phyloP scores from a whole-genome alignment of 2,329 filamentous ascomycete genomes.

The Scopulariopsis brevicaulis region DNA sequence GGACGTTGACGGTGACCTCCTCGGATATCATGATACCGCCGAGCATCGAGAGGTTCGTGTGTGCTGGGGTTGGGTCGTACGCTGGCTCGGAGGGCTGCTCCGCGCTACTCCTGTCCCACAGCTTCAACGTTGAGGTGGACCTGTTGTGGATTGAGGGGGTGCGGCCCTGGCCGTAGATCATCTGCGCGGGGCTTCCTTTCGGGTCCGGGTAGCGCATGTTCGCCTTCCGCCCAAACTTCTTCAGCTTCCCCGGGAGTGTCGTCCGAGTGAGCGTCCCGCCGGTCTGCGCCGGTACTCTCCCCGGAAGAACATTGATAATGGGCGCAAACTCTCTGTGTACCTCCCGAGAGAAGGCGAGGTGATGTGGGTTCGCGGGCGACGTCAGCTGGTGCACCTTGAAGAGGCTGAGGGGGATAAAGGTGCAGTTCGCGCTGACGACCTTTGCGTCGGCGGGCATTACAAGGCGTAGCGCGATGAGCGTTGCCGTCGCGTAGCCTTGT shows the following conservation, averaged over 20 bases:
- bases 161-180: background rate
- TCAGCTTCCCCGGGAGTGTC: background rate
- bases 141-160: slow-evolving; percentile 11
- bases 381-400: slow-evolving; percentile 57
- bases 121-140: slow-evolving; percentile 19
- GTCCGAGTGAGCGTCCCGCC: background rate
- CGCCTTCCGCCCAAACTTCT: background rate
- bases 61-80: slow-evolving; percentile 7
- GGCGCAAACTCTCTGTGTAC: slow-evolving; percentile 50
- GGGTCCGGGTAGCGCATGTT: slow-evolving; percentile 12
- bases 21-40: slow-evolving; percentile 53
- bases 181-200: slow-evolving; percentile 17
- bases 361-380: slow-evolving; percentile 39
- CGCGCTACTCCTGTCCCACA: slow-evolving; percentile 14
- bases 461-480: slow-evolving; percentile 43
- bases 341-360: slow-evolving; percentile 46
- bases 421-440: slow-evolving; percentile 36
- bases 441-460: slow-evolving; percentile 51
- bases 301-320: slow-evolving; percentile 20
- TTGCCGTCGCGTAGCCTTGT: background rate
- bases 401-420: slow-evolving; percentile 50
- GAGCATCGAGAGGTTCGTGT: slow-evolving; percentile 14
- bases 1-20: slow-evolving; percentile 37
- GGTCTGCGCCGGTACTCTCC: background rate
- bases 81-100: slow-evolving; percentile 5